phyloP scores from a whole-genome alignment of 306 rosid species.

The Quercus ilex region DNA sequence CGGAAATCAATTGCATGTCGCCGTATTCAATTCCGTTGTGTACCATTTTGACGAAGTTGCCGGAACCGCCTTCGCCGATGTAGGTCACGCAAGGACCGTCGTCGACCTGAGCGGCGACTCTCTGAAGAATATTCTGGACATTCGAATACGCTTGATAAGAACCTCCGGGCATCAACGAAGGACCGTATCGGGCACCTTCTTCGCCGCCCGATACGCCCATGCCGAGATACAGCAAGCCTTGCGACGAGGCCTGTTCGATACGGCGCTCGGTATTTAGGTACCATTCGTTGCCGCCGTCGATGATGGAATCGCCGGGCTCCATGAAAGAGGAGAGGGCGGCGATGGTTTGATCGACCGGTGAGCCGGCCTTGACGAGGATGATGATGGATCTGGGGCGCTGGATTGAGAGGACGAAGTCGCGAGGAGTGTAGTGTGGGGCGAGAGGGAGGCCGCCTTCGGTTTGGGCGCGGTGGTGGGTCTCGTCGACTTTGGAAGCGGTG shows the following conservation, averaged over 20 bases:
- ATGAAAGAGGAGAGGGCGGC: conserved; percentile 62
- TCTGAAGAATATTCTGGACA: conserved; percentile 62
- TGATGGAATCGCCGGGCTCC: conserved; percentile 85
- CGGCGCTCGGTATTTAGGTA: conserved; percentile 84
- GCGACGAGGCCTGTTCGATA: conserved; percentile 27
- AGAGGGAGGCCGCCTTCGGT: conserved; percentile 70
- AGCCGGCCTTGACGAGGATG: conserved; percentile 92
- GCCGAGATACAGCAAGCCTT: conserved; percentile 71
- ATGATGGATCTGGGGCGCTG: conserved; percentile 87
- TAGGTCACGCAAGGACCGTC: conserved; percentile 92
- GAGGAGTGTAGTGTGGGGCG: conserved; percentile 64
- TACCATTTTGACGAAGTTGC: conserved; percentile 90
- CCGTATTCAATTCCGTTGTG: conserved; percentile 94
- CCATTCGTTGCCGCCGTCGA: conserved; percentile 98
- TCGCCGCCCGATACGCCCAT: conserved; percentile 98
- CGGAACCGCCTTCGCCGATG: conserved; percentile 87
- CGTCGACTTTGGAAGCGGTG: conserved; percentile 77
- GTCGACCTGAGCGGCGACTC: conserved; percentile 84
- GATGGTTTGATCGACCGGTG: conserved; percentile 88
- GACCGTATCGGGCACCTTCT: conserved; percentile 88
- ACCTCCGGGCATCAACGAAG: conserved; percentile 93
- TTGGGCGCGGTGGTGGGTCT: conserved; percentile 76
- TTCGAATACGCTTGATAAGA: conserved; percentile 56
- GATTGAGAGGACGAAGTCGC: conserved; percentile 77
- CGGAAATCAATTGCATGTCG: conserved; percentile 90